Evolutionary conservation across 2,329 filamentous ascomycete species (phyloP).

Genomic region (Ceratocystis cubensis): DNA sequence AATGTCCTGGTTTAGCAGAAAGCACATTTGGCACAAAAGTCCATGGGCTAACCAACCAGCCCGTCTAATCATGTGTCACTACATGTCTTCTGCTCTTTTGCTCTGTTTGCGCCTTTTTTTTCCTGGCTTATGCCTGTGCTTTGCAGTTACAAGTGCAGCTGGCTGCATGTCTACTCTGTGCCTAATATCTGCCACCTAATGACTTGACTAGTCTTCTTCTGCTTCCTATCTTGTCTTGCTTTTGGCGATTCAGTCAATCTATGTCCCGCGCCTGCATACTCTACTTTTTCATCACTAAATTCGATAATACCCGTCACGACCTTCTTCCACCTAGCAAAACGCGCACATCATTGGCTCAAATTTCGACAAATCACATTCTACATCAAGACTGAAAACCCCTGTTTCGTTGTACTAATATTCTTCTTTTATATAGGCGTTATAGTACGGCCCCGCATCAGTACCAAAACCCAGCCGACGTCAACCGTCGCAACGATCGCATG

Average conservation of each 20-base stretch:
- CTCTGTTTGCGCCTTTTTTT: background rate
- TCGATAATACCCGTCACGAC: background rate
- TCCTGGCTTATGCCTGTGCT: background rate
- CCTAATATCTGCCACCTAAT: background rate
- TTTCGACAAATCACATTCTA: background rate
- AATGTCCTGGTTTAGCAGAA: background rate
- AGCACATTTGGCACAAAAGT: constrained; percentile 1
- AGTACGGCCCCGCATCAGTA: constrained; percentile 32
- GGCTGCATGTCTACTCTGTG: background rate
- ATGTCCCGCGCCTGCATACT: background rate
- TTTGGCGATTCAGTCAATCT: background rate
- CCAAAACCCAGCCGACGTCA: constrained; percentile 35
- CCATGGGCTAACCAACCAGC: constrained; percentile 1
- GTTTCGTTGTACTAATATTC: constrained; percentile 1
- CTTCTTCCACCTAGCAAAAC: background rate
- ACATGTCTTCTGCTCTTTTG: background rate
- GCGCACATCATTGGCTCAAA: background rate
- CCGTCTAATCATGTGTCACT: constrained; percentile 2
- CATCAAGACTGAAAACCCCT: background rate
- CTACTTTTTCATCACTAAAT: background rate
- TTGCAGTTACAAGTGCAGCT: background rate
- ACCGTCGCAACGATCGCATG: constrained; percentile 34
- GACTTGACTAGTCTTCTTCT: background rate
- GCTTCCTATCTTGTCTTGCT: background rate
- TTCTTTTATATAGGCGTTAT: constrained; percentile 12